These are phyloP conservation scores for Pythium grandisporangium DNA, from an alignment of 352 stramenopile species.

Conservation along the genomic window DNA sequence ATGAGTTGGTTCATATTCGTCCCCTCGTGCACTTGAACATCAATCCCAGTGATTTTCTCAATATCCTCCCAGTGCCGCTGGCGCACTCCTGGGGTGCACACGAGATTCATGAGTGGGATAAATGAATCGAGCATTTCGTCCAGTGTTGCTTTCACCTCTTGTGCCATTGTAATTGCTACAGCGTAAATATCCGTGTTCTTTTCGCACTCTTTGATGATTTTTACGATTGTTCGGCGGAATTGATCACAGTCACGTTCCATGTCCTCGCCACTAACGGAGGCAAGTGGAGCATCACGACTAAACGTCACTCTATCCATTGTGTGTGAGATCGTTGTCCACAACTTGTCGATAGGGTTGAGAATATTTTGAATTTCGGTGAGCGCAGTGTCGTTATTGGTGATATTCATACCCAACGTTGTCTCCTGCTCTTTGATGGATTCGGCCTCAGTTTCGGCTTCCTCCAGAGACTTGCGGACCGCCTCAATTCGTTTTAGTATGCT, in stretches of 20 bases:
- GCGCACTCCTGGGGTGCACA: constrained; percentile 90
- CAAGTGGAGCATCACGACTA: constrained; percentile 49
- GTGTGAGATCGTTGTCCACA: constrained; percentile 79
- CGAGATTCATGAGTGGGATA: constrained; percentile 87
- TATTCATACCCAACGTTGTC: constrained; percentile 70
- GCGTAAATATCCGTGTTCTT: constrained; percentile 82
- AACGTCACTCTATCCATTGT: constrained; percentile 74
- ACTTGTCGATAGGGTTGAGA: constrained; percentile 77
- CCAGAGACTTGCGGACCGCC: constrained; percentile 61
- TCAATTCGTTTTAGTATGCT: constrained; percentile 82
- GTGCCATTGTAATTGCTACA: constrained; percentile 68
- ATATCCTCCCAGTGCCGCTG: constrained; percentile 92
- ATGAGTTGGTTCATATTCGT: constrained; percentile 90
- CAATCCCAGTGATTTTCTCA: constrained; percentile 74
- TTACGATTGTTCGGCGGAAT: constrained; percentile 80
- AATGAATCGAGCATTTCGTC: constrained; percentile 85
- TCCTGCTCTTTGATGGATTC: constrained; percentile 87
- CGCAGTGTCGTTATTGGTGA: constrained; percentile 73
- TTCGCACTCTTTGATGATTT: constrained; percentile 88
- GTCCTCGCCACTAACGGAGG: constrained; percentile 75
- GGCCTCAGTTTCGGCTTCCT: constrained; percentile 73
- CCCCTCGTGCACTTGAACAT: constrained; percentile 85
- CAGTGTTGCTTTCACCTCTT: constrained; percentile 74
- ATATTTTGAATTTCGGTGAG: constrained; percentile 73
- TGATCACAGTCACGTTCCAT: constrained; percentile 84